These are phyloP conservation scores for Leptodermis oblonga DNA, from an alignment of 257 asterid genomes.

Conservation along the genomic window DNA sequence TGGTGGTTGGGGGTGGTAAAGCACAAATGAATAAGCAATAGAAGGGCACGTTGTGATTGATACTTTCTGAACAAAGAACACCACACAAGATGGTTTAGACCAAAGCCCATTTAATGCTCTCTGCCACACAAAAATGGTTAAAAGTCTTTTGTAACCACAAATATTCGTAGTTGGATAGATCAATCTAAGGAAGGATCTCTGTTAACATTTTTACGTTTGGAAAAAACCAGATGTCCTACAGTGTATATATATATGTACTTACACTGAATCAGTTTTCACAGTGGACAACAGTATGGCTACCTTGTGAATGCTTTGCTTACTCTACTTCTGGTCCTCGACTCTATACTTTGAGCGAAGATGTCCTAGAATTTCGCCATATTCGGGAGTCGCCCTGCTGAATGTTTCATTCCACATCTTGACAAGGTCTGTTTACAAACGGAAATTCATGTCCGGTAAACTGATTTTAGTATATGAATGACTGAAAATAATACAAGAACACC, in stretches of 20 bases:
- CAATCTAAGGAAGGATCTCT: no score
- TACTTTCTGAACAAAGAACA: no score
- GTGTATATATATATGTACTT: background rate
- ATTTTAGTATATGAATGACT: background rate
- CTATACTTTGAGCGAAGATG: constrained; percentile 41
- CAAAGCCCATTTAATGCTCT: no score
- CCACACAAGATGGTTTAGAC: no score
- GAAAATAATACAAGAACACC: background rate
- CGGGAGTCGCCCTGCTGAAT: constrained; percentile 46
- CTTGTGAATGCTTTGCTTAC: background rate
- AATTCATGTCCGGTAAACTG: constrained; percentile 16
- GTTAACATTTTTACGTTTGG: background rate
- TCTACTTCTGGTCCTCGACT: background rate
- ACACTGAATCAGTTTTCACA: background rate
- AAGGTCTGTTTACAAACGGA: constrained; percentile 48
- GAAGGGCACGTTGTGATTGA: no score
- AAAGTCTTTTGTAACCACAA: no score
- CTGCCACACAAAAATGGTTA: no score
- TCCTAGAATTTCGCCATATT: constrained; percentile 38
- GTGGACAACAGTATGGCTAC: background rate
- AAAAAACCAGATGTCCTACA: background rate
- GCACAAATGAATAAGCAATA: no score
- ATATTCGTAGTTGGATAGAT: no score
- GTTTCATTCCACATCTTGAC: constrained; percentile 62
- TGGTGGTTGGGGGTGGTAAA: no score